phyloP scores from a whole-genome alignment of 495 filamentous ascomycete genomes.

The Ramalina intermedia region DNA sequence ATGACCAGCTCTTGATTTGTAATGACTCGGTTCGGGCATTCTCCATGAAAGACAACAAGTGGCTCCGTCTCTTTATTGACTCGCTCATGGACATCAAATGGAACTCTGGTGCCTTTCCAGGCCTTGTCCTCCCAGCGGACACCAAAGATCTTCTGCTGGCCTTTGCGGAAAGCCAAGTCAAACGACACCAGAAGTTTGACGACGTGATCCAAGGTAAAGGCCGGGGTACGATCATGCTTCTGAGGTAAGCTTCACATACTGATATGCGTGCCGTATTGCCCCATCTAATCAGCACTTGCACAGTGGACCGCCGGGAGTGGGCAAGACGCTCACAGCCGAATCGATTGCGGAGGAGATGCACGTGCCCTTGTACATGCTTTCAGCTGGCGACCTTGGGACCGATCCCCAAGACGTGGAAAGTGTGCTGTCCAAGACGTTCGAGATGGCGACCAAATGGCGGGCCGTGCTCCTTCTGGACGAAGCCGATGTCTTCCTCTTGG shows the following conservation, averaged over 20 bases:
- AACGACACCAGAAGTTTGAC: constrained; percentile 6
- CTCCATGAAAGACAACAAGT: constrained; percentile 3
- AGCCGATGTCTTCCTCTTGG: constrained; percentile 33
- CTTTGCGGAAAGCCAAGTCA: constrained; percentile 21
- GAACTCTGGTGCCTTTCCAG: constrained; percentile 5
- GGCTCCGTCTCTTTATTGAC: neutral
- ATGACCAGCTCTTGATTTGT: neutral
- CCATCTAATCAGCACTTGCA: too few species aligned
- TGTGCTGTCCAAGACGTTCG: constrained; percentile 9
- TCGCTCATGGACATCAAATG: neutral
- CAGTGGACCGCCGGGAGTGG: constrained; percentile 12
- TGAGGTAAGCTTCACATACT: neutral
- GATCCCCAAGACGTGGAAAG: constrained; percentile 12
- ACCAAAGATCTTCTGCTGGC: constrained; percentile 22
- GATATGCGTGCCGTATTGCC: too few species aligned
- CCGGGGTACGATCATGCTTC: constrained; percentile 11
- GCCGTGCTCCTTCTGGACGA: constrained; percentile 33
- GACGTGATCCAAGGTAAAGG: constrained; percentile 17
- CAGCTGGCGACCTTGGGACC: constrained; percentile 13
- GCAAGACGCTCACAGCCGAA: constrained; percentile 18
- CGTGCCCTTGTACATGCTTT: constrained; percentile 16
- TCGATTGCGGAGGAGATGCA: constrained; percentile 13
- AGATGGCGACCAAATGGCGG: constrained; percentile 16
- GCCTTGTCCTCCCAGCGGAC: constrained; percentile 4
- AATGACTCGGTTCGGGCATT: neutral